Evolutionary conservation across 2,329 filamentous ascomycete species (phyloP).

Genomic region (Cladobotryum protrusum): DNA sequence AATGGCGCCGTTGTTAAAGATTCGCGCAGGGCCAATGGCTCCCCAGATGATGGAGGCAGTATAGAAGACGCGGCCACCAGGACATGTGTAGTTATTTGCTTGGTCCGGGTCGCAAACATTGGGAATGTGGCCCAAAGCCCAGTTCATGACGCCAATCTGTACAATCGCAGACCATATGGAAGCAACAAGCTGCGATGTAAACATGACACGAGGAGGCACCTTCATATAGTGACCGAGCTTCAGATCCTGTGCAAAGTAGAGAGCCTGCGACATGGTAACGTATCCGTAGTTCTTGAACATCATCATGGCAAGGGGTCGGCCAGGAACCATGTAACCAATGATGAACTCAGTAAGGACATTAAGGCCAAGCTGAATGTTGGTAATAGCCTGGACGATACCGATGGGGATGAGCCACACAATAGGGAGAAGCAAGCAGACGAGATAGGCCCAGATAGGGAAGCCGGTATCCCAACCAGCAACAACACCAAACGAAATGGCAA

Average conservation of each 20-base stretch:
- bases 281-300: conserved; percentile 72
- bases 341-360: conserved; percentile 70
- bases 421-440: conserved; percentile 52
- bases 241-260: conserved; percentile 60
- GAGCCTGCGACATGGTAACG: conserved; percentile 59
- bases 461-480: conserved; percentile 50
- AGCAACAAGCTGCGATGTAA: conserved; percentile 53
- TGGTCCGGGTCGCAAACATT: conserved; percentile 52
- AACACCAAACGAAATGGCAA: conserved; percentile 48
- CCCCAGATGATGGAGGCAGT: conserved; percentile 69
- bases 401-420: conserved; percentile 55
- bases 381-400: conserved; percentile 55
- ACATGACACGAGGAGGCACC: conserved; percentile 56
- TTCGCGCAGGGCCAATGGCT: conserved; percentile 62
- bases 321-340: conserved; percentile 66
- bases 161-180: conserved; percentile 56
- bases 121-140: conserved; percentile 55
- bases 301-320: conserved; percentile 67
- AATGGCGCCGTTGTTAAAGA: conserved; percentile 58
- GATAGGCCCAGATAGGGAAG: conserved; percentile 52
- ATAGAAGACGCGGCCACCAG: conserved; percentile 53
- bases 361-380: conserved; percentile 58
- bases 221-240: conserved; percentile 67
- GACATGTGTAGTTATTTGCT: conserved; percentile 51
- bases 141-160: conserved; percentile 60